Evolutionary conservation across 768 basidiomycete genomes (phyloP).

Genomic region (Lactifluus volemus): DNA sequence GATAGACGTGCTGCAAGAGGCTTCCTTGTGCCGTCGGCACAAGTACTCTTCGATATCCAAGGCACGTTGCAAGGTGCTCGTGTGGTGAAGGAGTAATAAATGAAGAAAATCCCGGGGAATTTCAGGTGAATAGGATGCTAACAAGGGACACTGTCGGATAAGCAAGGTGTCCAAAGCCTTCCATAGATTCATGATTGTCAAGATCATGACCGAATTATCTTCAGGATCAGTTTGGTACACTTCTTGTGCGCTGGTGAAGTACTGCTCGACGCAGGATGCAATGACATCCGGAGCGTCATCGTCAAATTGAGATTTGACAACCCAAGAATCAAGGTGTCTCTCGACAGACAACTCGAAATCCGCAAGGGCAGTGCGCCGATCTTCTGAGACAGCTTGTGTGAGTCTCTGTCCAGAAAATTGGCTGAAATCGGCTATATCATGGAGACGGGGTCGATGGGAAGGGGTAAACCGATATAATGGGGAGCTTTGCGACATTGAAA

Average conservation of each 20-base stretch:
- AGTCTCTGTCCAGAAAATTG: not conserved
- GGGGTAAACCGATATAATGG: not conserved
- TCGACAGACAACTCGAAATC: not conserved
- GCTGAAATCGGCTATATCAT: not conserved
- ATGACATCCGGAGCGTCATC: not conserved
- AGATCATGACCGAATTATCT: not conserved
- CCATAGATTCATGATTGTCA: slow-evolving; percentile 31
- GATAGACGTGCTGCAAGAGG: not conserved
- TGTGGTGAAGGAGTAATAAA: slow-evolving; percentile 32
- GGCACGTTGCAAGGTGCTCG: not conserved
- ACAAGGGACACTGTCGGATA: slow-evolving; percentile 30
- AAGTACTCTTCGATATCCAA: not conserved
- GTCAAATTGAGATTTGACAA: not conserved
- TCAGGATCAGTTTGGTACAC: not conserved
- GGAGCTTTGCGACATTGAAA: not conserved
- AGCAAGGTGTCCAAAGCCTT: slow-evolving; percentile 36
- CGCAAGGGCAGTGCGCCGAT: not conserved
- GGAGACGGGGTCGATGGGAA: not conserved
- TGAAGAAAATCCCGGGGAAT: slow-evolving; percentile 32
- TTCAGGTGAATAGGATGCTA: slow-evolving; percentile 39
- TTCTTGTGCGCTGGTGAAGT: not conserved
- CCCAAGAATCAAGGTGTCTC: not conserved
- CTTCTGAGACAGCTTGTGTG: not conserved
- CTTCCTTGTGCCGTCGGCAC: not conserved
- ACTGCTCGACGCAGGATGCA: not conserved